Evolutionary conservation across 2,329 filamentous ascomycete genomes (phyloP).

Genomic region (Pseudogymnoascus sp.): DNA sequence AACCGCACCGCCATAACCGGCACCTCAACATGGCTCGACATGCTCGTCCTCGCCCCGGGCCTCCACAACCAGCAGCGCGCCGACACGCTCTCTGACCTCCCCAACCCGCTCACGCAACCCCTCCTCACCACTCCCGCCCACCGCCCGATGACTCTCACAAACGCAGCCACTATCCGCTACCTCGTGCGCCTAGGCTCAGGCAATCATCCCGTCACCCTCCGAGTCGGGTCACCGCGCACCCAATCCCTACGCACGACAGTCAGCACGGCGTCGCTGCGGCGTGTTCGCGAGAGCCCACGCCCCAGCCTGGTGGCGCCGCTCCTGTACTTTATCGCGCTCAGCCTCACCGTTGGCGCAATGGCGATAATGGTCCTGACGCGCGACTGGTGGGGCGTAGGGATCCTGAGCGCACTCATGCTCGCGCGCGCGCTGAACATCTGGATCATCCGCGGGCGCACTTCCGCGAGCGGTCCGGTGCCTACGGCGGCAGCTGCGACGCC

Average conservation of each 20-base stretch:
- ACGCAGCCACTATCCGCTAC: slow-evolving; percentile 45
- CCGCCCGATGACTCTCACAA: slow-evolving; percentile 30
- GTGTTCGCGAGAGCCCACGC: background rate
- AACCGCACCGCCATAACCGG: slow-evolving; percentile 48
- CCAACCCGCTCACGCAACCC: slow-evolving; percentile 28
- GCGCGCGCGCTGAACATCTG: slow-evolving; percentile 48
- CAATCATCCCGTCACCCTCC: slow-evolving; percentile 40
- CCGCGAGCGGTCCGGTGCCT: slow-evolving; percentile 14
- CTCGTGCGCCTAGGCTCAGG: slow-evolving; percentile 49
- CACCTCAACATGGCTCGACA: slow-evolving; percentile 47
- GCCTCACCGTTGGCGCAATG: slow-evolving; percentile 38
- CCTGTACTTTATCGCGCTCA: slow-evolving; percentile 39
- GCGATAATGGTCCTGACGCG: slow-evolving; percentile 38
- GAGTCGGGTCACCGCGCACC: slow-evolving; percentile 36
- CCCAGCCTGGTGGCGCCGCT: slow-evolving; percentile 36
- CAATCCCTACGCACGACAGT: slow-evolving; percentile 2
- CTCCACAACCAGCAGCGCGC: slow-evolving; percentile 53
- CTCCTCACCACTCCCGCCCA: background rate
- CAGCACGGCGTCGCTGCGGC: background rate
- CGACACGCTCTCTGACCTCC: slow-evolving; percentile 36
- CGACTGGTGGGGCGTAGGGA: slow-evolving; percentile 44
- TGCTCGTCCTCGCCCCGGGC: slow-evolving; percentile 49
- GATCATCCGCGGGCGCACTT: slow-evolving; percentile 44
- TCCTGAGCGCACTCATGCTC: slow-evolving; percentile 41
- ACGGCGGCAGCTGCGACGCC: background rate